Evolutionary conservation across 805 yeast genomes (phyloP), one percentile per base, ranked within the genome.

Genomic region (Barnettozyma sucrosica): DNA sequence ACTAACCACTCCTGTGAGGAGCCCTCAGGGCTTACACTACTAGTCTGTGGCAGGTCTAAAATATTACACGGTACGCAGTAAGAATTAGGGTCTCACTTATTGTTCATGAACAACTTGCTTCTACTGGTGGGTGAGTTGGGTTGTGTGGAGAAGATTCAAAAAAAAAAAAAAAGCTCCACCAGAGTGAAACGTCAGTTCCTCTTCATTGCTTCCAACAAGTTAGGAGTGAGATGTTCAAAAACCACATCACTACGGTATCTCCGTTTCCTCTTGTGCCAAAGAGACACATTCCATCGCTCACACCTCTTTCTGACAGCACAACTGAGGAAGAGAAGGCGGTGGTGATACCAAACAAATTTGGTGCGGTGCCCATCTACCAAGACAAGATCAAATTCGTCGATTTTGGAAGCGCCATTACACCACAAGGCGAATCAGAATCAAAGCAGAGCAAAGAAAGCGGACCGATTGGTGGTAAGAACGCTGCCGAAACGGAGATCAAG

Each of bases 301-400:
- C 33, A 4, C 9, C 24, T 7, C 28, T 46, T n/a, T 7, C 16
- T 13, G 18, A 11, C 13, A 14, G 25, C 21, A 34, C 25, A 33
- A 7, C 26, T 11, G 21, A 16, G 16, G 16, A 14, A 13, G 39
- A 25, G 20, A 19, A 25, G 20, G 10, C 21, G 7, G 46, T 39
- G n/a, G 40, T 38, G 19, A 38, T 43, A 14, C 55, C 57, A 16
- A 57, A 54, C 44, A 43, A 23, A 11, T 38, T 54, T n/a, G 61
- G 58, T 6, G 50, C 54, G 9, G 50, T 57, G 6, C 61, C 61
- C 4, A 41, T 57, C 4, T 44, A 48, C 36, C 43, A 51, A 16
- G 53, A 48, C 28, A 48, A 48, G 19, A 25, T 41, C 18, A 41
- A 48, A 20, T 45, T 36, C 23, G 45, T 50, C 11, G 19, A 44